Conservation (phyloP, 1,284 basidiomycete species). For the Mycosarcoma mackinlayi region DNA sequence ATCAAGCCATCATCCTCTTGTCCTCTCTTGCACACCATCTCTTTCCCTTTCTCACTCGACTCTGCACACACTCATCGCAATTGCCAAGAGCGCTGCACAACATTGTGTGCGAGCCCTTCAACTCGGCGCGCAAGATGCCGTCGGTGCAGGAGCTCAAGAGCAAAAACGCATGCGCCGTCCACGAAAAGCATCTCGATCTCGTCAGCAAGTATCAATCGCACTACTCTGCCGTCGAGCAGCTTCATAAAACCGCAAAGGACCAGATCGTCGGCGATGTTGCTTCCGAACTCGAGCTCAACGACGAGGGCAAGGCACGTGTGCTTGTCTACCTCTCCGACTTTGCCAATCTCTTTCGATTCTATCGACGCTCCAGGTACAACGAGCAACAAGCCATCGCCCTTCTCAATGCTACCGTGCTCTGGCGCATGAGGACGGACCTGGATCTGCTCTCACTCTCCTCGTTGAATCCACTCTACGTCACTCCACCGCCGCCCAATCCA, state of each 20-base stretch:
- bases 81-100: no score
- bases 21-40: no score
- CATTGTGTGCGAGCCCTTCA: no score
- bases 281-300: constrained; percentile 31
- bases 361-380: constrained; percentile 49
- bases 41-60: no score
- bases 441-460: constrained; percentile 49
- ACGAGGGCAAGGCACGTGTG: constrained; percentile 33
- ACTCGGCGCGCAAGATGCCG: constrained; percentile 38
- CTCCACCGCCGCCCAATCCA: constrained; percentile 44
- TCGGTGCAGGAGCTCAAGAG: constrained; percentile 22
- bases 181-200: constrained; percentile 51
- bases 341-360: constrained; percentile 61
- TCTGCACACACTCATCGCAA: no score
- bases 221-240: constrained; percentile 11
- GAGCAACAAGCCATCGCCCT: constrained; percentile 38
- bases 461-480: constrained; percentile 61
- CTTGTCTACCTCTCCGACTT: constrained; percentile 34
- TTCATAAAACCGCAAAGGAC: constrained; percentile 29
- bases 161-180: constrained; percentile 46
- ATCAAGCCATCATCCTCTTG: no score
- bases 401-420: constrained; percentile 47
- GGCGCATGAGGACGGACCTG: constrained; percentile 61
- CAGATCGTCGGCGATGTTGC: constrained; percentile 38
- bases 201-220: constrained; percentile 26